phyloP scores from a whole-genome alignment of 805 yeast genomes.

The Candida easanensis region DNA sequence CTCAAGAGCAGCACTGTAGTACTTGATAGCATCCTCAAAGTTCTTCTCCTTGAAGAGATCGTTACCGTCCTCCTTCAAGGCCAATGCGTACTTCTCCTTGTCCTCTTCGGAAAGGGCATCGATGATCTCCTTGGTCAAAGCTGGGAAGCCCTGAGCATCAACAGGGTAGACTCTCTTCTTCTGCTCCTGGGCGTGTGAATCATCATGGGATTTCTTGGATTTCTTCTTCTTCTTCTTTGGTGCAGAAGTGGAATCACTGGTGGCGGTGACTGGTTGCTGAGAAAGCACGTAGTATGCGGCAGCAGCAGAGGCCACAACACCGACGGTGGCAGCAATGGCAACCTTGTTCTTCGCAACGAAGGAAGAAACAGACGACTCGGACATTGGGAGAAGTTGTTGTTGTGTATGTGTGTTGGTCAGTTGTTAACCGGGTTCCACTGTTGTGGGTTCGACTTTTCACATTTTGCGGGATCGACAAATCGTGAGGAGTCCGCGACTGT shows the following conservation, averaged over 20 bases:
- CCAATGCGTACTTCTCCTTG: conserved; percentile 63
- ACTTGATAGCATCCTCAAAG: conserved; percentile 72
- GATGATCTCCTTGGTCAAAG: conserved; percentile 45
- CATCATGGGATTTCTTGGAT: conserved; percentile 35
- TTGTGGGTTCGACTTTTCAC: conserved; percentile 1
- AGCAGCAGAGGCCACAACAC: conserved; percentile 62
- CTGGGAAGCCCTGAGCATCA: conserved; percentile 55
- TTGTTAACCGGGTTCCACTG: not conserved
- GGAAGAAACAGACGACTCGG: conserved; percentile 24
- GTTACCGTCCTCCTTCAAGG: conserved; percentile 90
- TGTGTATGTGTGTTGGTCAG: not conserved
- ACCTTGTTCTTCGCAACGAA: conserved; percentile 47
- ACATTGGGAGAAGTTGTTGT: conserved; percentile 12
- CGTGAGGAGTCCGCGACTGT: conserved; percentile 1
- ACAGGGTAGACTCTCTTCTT: conserved; percentile 47
- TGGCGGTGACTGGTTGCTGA: conserved; percentile 29
- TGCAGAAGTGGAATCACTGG: conserved; percentile 13
- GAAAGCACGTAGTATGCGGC: conserved; percentile 55
- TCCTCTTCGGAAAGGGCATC: conserved; percentile 45
- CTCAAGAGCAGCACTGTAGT: conserved; percentile 73
- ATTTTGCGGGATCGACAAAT: conserved; percentile 1
- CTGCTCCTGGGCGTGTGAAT: conserved; percentile 21
- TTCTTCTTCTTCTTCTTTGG: conserved; percentile 35
- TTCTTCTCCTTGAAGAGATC: conserved; percentile 66
- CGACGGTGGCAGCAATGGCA: conserved; percentile 61